Base-by-base conservation (phyloP, 129 eudicot species). In the Apium graveolens region DNA sequence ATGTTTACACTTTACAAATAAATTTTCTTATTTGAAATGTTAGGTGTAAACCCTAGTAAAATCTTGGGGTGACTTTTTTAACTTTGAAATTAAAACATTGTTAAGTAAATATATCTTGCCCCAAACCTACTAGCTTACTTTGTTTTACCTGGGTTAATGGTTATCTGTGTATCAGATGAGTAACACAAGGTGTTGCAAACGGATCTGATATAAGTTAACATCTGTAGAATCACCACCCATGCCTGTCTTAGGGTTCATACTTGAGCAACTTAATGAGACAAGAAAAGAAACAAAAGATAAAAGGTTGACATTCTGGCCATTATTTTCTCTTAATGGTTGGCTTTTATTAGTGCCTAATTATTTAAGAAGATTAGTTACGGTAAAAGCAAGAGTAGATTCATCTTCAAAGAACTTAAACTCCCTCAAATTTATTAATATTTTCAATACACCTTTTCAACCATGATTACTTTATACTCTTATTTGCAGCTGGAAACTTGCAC, bases 401-500 rank as follows among this genome's bases (percentile, higher is more conserved):
- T 37, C 39, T 34, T 48, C 35, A 37, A 20, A 37, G 17, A 35
- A 32, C 20, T 31, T 65, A 16, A 17, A 13, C 21, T 31, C 16
- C 3, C 63, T 38, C 14, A 27, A 78, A 21, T 24, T 48, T 1
- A 12, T 66, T 60, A 45, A 42, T 43, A 7, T 48, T 75, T 75
- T 31, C 24, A 60, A 12, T 46, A 75, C 69, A 29, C 21, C 38
- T 45, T 35, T 42, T 17, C 20, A 57, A 24, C 42, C 71, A 12
- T 55, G n/a, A 63, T 75, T 63, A 53, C n/a, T 51, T 27, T 37
- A n/a, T 75, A 45, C 51, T 66, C 65, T 18, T 45, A 41, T 70
- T 75, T 85, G 89, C 91, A 94, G 97, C 97, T 86, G 98, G 98
- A 80, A 94, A 85, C 90, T 87, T 94, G 86, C 91, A 85, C 80